These are phyloP conservation scores for Agarophyton chilense DNA, from an alignment of 23 red algal genomes.

Conservation along the genomic window DNA sequence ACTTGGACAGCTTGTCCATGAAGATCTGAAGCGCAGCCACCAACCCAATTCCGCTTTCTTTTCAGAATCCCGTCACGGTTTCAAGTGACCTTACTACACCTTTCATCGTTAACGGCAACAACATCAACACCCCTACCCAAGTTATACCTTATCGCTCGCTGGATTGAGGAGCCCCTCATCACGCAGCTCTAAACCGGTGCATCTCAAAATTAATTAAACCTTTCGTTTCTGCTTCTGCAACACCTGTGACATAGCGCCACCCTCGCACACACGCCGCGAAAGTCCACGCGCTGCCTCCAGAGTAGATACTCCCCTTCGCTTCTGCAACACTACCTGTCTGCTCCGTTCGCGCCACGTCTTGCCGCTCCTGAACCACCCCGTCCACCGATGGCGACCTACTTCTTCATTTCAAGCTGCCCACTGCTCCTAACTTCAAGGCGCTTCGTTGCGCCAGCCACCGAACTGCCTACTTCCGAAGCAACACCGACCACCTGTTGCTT, in stretches of 20 bases:
- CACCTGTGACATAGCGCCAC: not conserved
- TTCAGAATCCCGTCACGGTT: not conserved
- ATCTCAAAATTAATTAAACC: not conserved
- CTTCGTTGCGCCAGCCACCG: not conserved
- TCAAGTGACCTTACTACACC: not conserved
- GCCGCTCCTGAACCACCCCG: too few relatives aligned
- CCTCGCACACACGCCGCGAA: too few relatives aligned
- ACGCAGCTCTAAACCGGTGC: not conserved
- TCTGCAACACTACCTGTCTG: too few relatives aligned
- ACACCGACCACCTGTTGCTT: not conserved
- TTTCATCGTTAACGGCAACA: not conserved
- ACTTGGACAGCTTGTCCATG: constrained; percentile 7
- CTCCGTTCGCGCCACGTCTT: too few relatives aligned
- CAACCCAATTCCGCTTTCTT: not conserved
- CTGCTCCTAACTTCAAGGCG: not conserved
- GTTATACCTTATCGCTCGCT: too few relatives aligned
- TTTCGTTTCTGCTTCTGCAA: not conserved
- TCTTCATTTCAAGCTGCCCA: not conserved
- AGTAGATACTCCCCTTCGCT: not conserved
- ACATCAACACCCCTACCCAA: too few relatives aligned
- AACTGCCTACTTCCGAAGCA: not conserved
- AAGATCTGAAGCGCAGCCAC: not conserved
- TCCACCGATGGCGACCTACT: not conserved
- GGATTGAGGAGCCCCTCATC: not conserved
- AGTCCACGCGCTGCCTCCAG: too few relatives aligned